Percentiles rank a stretch among this genome's conserved stretches.
phyloP scores from a whole-genome alignment of 2,329 filamentous ascomycete species.

The Rhexocercosporidium sp. region DNA sequence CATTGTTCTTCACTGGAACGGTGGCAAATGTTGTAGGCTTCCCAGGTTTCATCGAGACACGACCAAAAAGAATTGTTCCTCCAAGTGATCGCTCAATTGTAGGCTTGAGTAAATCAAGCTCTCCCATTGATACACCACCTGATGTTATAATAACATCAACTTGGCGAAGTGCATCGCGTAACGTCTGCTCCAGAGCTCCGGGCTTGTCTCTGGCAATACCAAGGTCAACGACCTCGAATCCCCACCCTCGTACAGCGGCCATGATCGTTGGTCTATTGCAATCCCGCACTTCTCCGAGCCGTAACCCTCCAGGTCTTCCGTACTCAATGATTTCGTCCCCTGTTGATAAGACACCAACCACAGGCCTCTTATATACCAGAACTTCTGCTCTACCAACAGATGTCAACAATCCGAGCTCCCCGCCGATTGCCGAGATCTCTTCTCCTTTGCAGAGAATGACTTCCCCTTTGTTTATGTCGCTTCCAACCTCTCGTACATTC shows the following conservation, averaged over 20 bases:
- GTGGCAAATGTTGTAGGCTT: conserved; percentile 98
- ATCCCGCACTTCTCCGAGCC: conserved; percentile 86
- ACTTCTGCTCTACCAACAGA: conserved; percentile 79
- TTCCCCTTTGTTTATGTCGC: conserved; percentile 75
- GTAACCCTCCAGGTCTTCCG: conserved; percentile 63
- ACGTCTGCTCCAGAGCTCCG: conserved; percentile 74
- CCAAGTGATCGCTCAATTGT: conserved; percentile 90
- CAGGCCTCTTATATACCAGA: conserved; percentile 74
- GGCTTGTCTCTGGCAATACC: conserved; percentile 82
- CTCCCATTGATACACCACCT: conserved; percentile 96
- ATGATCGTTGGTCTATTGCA: conserved; percentile 90
- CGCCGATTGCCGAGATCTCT: conserved; percentile 83
- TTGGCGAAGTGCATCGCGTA: conserved; percentile 75
- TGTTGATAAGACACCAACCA: conserved; percentile 88
- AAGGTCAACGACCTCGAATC: conserved; percentile 81
- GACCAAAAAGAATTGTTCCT: conserved; percentile 94
- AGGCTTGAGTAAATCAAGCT: conserved; percentile 94
- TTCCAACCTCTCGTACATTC: conserved; percentile 90
- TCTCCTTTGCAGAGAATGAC: conserved; percentile 78
- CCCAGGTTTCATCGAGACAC: conserved; percentile 96
- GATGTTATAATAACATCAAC: conserved; percentile 89
- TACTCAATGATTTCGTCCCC: conserved; percentile 92
- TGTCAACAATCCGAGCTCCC: conserved; percentile 88
- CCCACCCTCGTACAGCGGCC: conserved; percentile 74
- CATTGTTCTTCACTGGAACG: conserved; percentile 68